Conservation (phyloP, 306 rosid species). For the Vigna trinervia region DNA sequence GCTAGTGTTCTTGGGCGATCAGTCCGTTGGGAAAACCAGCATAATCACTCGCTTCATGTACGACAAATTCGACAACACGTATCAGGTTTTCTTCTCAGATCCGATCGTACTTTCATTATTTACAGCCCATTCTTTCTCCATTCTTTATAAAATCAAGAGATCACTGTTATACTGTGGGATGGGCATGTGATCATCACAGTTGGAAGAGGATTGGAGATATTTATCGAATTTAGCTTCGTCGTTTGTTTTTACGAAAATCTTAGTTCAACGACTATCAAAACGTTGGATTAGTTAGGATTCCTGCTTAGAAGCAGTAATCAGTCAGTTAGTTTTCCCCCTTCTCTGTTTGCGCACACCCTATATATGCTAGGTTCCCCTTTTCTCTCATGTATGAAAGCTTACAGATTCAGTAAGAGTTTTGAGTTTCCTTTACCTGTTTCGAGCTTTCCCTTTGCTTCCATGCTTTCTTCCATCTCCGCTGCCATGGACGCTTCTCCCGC, state of each 20-base stretch:
- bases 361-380: no score
- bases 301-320: no score
- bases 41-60: conserved; percentile 74
- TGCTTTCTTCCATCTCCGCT: no score
- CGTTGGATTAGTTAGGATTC: no score
- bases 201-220: not conserved
- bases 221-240: not conserved
- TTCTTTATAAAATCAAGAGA: not conserved
- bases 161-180: not conserved
- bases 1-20: conserved; percentile 68
- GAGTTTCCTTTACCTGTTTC: no score
- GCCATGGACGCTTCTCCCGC: no score
- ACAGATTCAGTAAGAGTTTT: no score
- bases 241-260: not conserved
- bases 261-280: not conserved
- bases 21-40: conserved; percentile 71
- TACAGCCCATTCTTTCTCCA: not conserved
- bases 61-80: conserved; percentile 69
- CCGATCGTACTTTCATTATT: conserved; percentile 26
- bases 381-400: no score
- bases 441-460: no score
- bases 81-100: conserved; percentile 62
- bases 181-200: not conserved
- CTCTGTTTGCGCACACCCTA: no score
- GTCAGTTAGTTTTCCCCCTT: no score